Conservation (phyloP, 1,139 yeast genomes). For the Pichia sorboxylosa region DNA sequence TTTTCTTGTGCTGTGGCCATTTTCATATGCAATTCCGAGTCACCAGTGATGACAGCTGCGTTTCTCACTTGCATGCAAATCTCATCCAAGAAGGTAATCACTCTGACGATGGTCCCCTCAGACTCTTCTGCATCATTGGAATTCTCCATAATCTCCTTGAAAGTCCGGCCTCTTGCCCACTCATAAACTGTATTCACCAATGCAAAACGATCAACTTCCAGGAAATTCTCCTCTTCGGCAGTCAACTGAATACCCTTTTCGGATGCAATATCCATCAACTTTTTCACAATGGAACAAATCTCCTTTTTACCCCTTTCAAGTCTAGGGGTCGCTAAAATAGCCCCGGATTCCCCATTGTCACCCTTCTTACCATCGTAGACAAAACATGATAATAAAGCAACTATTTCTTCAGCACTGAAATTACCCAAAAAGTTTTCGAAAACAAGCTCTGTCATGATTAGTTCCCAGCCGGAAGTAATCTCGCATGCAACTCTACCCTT, state of each 20-base stretch:
- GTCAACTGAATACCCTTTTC: slow-evolving; percentile 66
- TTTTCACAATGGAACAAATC: slow-evolving; percentile 60
- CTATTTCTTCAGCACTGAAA: slow-evolving; percentile 92
- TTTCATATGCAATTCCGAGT: slow-evolving; percentile 72
- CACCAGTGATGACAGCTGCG: slow-evolving; percentile 92
- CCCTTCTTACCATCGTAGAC: slow-evolving; percentile 76
- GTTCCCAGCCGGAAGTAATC: slow-evolving; percentile 81
- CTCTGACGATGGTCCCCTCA: slow-evolving; percentile 97
- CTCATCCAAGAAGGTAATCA: slow-evolving; percentile 87
- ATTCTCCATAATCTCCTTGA: slow-evolving; percentile 79
- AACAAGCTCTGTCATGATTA: slow-evolving; percentile 77
- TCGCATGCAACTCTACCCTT: slow-evolving; percentile 75
- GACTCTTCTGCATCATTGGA: slow-evolving; percentile 42
- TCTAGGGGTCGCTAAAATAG: slow-evolving; percentile 58
- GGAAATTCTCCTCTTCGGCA: slow-evolving; percentile 74
- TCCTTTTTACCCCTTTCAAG: slow-evolving; percentile 65
- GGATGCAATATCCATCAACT: slow-evolving; percentile 50
- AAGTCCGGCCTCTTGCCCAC: slow-evolving; percentile 94
- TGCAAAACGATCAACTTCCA: slow-evolving; percentile 77
- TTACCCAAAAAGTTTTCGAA: slow-evolving; percentile 87
- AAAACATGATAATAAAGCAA: slow-evolving; percentile 81
- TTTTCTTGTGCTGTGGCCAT: slow-evolving; percentile 89
- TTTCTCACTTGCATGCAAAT: slow-evolving; percentile 89
- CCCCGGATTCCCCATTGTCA: slow-evolving; percentile 30
- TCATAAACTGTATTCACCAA: slow-evolving; percentile 90